Conservation (phyloP, 257 asterid species). For the Prunella vulgaris region DNA sequence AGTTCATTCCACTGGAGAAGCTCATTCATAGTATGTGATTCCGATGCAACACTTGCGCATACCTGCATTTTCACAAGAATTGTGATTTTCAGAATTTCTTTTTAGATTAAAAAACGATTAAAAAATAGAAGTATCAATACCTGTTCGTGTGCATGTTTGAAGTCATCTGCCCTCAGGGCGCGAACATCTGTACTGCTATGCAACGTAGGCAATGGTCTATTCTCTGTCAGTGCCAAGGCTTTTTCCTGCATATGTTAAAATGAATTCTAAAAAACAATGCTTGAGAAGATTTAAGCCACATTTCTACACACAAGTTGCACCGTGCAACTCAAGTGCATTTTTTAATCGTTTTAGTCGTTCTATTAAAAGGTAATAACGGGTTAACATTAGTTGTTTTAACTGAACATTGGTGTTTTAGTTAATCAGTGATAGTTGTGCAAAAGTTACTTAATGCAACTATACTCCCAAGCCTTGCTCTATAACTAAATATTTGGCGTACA, state of each 20-base stretch:
- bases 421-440: too few species aligned
- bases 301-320: too few species aligned
- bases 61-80: conserved; percentile 39
- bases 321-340: not conserved
- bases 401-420: too few species aligned
- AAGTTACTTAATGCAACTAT: too few species aligned
- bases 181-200: conserved; percentile 61
- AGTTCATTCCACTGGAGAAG: conserved; percentile 74
- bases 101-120: too few species aligned
- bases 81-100: not conserved
- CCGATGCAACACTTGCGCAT: conserved; percentile 69
- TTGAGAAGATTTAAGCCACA: not conserved
- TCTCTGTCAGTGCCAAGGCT: conserved; percentile 57
- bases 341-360: not conserved
- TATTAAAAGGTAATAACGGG: not conserved
- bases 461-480: not conserved
- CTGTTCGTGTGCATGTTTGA: conserved; percentile 83
- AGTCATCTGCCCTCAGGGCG: conserved; percentile 61
- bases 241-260: conserved; percentile 45
- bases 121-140: conserved; percentile 27
- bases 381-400: too few species aligned
- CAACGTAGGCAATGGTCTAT: conserved; percentile 56
- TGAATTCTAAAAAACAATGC: not conserved
- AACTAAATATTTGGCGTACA: not conserved
- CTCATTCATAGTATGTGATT: conserved; percentile 67